These are phyloP conservation scores for Diplocarpon rosae DNA, from an alignment of 2,329 filamentous ascomycete genomes.

Conservation along the genomic window DNA sequence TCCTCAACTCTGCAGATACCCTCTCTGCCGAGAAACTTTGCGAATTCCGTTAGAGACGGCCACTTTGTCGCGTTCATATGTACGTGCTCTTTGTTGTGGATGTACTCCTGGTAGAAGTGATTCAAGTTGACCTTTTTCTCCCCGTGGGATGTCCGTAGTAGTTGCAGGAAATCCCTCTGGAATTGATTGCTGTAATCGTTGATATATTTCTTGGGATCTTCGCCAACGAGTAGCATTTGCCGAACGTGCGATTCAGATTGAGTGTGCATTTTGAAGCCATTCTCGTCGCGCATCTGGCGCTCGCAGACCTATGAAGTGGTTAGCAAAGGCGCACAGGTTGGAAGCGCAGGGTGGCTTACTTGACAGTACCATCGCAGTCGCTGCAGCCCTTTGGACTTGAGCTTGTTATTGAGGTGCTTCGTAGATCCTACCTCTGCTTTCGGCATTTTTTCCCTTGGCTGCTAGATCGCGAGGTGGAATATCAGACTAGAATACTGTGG, in stretches of 20 bases:
- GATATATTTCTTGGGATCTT: constrained; percentile 77
- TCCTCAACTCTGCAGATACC: constrained; percentile 87
- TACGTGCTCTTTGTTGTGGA: constrained; percentile 74
- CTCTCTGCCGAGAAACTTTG: constrained; percentile 74
- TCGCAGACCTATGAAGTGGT: constrained; percentile 55
- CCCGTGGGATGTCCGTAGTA: constrained; percentile 74
- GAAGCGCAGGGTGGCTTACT: constrained; percentile 26
- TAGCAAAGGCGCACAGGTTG: constrained; percentile 2
- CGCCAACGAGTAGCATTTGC: constrained; percentile 79
- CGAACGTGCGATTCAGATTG: constrained; percentile 78
- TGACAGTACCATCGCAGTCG: constrained; percentile 87
- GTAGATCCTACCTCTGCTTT: constrained; percentile 85
- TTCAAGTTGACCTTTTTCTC: constrained; percentile 87
- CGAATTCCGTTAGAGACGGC: constrained; percentile 80
- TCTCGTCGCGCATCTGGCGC: constrained; percentile 69
- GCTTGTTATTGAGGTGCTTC: constrained; percentile 84
- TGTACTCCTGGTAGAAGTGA: constrained; percentile 91
- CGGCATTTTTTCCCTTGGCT: constrained; percentile 52
- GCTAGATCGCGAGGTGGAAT: not conserved
- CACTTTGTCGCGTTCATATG: constrained; percentile 94
- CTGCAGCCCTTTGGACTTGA: constrained; percentile 71
- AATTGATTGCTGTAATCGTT: constrained; percentile 76
- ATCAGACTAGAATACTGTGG: not conserved
- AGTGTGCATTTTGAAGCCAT: constrained; percentile 90
- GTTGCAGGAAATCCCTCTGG: constrained; percentile 62